These are phyloP conservation scores for Boeremia lycopersici DNA, from an alignment of 2,329 filamentous ascomycete genomes.

Conservation along the genomic window DNA sequence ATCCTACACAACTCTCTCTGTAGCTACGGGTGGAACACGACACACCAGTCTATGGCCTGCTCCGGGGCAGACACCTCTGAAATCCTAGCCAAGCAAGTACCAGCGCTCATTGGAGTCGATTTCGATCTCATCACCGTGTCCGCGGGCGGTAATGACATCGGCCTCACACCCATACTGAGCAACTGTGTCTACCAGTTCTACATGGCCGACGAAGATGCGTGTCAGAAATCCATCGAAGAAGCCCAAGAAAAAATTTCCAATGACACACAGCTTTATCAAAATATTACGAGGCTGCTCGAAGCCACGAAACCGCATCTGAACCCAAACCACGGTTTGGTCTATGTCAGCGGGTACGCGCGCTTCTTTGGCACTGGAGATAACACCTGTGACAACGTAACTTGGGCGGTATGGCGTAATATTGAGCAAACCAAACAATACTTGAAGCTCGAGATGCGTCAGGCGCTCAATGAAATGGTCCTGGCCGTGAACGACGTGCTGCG, in stretches of 20 bases:
- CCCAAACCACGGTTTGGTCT: conserved; percentile 29
- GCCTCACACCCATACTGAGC: conserved; percentile 34
- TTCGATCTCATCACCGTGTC: conserved; percentile 40
- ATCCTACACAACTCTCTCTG: conserved; percentile 29
- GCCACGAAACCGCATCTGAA: conserved; percentile 32
- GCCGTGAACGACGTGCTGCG: conserved; percentile 31
- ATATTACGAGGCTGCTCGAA: conserved; percentile 27
- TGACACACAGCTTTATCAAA: conserved; percentile 25
- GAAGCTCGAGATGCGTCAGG: conserved; percentile 26
- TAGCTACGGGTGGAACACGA: conserved; percentile 16
- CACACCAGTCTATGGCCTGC: conserved; percentile 38
- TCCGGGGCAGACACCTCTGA: conserved; percentile 36
- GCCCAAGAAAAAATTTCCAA: conserved; percentile 24
- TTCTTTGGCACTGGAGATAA: conserved; percentile 38
- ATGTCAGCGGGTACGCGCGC: conserved; percentile 37
- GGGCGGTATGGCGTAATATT: conserved; percentile 36
- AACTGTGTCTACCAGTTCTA: conserved; percentile 42
- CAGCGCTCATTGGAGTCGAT: conserved; percentile 17
- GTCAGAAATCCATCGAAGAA: conserved; percentile 29
- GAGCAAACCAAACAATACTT: conserved; percentile 35
- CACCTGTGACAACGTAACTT: conserved; percentile 37
- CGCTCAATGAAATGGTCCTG: conserved; percentile 36
- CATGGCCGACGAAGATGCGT: conserved; percentile 30
- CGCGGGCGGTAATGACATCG: conserved; percentile 43
- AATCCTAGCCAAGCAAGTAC: conserved; percentile 33